These are phyloP conservation scores for Auricularia sp. DNA, from an alignment of 768 basidiomycete species.

Conservation along the genomic window DNA sequence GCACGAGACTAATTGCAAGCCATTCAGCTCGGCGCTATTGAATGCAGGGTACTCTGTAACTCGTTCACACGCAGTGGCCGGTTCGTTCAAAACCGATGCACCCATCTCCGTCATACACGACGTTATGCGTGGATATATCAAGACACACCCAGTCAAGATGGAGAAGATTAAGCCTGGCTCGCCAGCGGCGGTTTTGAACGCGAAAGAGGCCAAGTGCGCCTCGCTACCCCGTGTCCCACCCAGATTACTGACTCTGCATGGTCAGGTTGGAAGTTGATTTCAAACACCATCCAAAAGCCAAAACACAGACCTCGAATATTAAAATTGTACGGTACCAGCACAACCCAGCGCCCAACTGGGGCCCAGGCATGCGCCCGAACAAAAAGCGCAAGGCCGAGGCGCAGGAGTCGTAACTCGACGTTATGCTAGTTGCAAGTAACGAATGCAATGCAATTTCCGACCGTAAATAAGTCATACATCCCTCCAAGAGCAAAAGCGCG, in stretches of 20 bases:
- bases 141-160: slow-evolving; percentile 70
- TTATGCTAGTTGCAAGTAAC: neutral
- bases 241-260: slow-evolving; percentile 7
- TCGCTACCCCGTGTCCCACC: too few relatives aligned
- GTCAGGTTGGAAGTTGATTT: slow-evolving; percentile 62
- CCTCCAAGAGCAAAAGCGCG: neutral
- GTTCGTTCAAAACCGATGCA: slow-evolving; percentile 87
- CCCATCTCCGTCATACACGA: slow-evolving; percentile 64
- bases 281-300: slow-evolving; percentile 55
- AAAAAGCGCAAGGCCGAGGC: slow-evolving; percentile 18
- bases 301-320: slow-evolving; percentile 49
- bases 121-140: slow-evolving; percentile 77
- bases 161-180: slow-evolving; percentile 70
- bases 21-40: slow-evolving; percentile 71
- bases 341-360: slow-evolving; percentile 91
- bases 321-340: slow-evolving; percentile 84
- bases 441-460: neutral
- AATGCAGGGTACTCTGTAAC: slow-evolving; percentile 79
- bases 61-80: slow-evolving; percentile 81
- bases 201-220: slow-evolving; percentile 51
- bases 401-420: slow-evolving; percentile 9
- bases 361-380: slow-evolving; percentile 62
- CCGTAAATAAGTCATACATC: neutral
- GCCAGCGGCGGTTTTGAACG: slow-evolving; percentile 59
- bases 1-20: neutral